Evolutionary conservation across 148 eudicot genomes (phyloP).

Genomic region (Rhododendron simsii): DNA sequence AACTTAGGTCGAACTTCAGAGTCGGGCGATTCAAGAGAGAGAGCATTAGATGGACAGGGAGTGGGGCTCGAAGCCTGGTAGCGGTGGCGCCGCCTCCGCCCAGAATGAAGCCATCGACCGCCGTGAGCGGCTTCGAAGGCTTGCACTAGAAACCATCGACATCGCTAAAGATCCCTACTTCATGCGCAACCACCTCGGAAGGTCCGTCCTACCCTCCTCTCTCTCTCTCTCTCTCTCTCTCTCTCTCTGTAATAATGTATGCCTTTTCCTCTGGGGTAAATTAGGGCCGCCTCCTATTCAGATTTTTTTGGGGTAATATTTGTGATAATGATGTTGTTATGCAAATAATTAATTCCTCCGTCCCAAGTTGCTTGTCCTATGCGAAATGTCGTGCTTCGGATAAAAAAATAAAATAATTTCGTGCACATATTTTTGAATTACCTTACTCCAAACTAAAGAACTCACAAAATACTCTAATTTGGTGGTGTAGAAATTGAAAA

Average conservation of each 20-base stretch:
- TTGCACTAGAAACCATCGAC: slow-evolving; percentile 92
- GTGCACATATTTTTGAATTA: not conserved
- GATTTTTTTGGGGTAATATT: not conserved
- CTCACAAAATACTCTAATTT: not conserved
- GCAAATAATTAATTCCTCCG: not conserved
- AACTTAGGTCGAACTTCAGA: not conserved
- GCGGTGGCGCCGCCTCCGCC: slow-evolving; percentile 96
- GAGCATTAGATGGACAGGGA: slow-evolving; percentile 65
- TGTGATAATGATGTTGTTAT: not conserved
- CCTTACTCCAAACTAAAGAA: not conserved
- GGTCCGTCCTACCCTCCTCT: slow-evolving; percentile 25
- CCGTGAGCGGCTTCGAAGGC: slow-evolving; percentile 84
- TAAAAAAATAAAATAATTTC: not conserved
- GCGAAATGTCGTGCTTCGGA: not conserved
- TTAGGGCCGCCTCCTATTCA: not conserved
- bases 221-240: not conserved
- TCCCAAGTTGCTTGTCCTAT: not conserved
- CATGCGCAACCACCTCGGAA: slow-evolving; percentile 97
- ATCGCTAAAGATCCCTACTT: slow-evolving; percentile 97
- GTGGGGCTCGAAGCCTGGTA: slow-evolving; percentile 99
- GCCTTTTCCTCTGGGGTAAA: not conserved
- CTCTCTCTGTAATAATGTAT: not conserved
- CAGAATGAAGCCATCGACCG: slow-evolving; percentile 98
- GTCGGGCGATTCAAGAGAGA: not conserved
- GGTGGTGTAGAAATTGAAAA: not conserved